A percentile compares a stretch with the other conserved stretches of the same genome.
These are phyloP conservation scores for Coemansia javaensis DNA, from an alignment of 192 early-diverging fungal species.

Conservation along the genomic window DNA sequence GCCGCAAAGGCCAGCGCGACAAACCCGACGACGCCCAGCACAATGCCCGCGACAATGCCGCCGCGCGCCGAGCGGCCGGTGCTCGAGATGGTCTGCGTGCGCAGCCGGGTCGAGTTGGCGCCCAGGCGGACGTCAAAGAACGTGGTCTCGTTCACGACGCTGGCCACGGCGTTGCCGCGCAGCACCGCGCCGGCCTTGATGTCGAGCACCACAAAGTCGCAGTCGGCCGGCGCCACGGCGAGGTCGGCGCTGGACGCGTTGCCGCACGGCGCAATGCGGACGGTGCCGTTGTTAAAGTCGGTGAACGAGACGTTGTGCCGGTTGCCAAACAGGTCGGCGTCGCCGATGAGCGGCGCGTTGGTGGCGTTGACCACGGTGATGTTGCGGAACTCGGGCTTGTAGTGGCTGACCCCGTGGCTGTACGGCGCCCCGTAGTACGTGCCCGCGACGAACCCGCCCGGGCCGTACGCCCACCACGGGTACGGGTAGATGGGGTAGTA, in stretches of 20 bases:
- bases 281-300: slow-evolving; percentile 46
- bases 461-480: slow-evolving; percentile 45
- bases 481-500: slow-evolving; percentile 46
- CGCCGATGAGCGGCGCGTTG: slow-evolving; percentile 21
- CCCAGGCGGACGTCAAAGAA: slow-evolving; percentile 41
- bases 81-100: slow-evolving; percentile 41
- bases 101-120: slow-evolving; percentile 7
- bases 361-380: slow-evolving; percentile 36
- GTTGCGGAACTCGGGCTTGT: slow-evolving; percentile 35
- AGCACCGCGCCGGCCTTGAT: slow-evolving; percentile 21
- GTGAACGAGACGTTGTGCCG: slow-evolving; percentile 21
- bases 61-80: slow-evolving; percentile 14
- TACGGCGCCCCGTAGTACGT: slow-evolving; percentile 12
- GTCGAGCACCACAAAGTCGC: slow-evolving; percentile 28
- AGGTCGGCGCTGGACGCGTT: slow-evolving; percentile 17
- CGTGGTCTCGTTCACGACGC: slow-evolving; percentile 26
- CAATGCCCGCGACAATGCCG: slow-evolving; percentile 35
- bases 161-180: slow-evolving; percentile 17
- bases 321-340: slow-evolving; percentile 29
- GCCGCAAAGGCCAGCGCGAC: slow-evolving; percentile 9
- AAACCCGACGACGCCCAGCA: slow-evolving; percentile 31
- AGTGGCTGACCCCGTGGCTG: slow-evolving; percentile 26
- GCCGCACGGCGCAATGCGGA: slow-evolving; percentile 34
- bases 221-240: slow-evolving; percentile 8
- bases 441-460: slow-evolving; percentile 14